Base-by-base conservation (phyloP, 805 yeast genomes). In the Saccharomycopsis fodiens region DNA sequence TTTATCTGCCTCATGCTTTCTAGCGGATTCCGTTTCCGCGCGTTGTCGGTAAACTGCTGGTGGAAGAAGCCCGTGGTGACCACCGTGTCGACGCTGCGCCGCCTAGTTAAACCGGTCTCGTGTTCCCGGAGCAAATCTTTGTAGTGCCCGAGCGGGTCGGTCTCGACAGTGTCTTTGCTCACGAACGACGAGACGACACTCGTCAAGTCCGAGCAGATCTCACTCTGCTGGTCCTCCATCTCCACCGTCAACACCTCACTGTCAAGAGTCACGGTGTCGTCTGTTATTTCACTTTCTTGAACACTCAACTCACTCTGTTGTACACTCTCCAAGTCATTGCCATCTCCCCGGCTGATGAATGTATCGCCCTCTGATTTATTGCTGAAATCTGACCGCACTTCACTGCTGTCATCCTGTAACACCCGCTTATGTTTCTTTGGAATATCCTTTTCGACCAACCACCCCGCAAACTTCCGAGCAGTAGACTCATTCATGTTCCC, bases 41-140 rank as follows among this genome's bases (percentile, higher is more conserved):
- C 39, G 22, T 41, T 44, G 10, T 29, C 36, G 8, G 25, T 25
- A 25, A 48, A 48, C 20, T 35, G 29, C n/a, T 48, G 39, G 16
- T 37, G 46, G 40, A 48, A 48, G 34, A 35, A 48, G 27, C 52
- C 52, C 3, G 52, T 48, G 5, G 52, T 48, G 6, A 48, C 39
- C 2, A 35, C 41, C 15, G 52, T 48, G 30, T 44, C 47, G 13
- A 47, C 30, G 31, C 48, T 47, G 17, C 30, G 43, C 8, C 29
- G 19, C 22, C 47, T 23, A 3, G 23, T 16, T 10, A 32, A 32
- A 6, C 36, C 36, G 8, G 20, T 32, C 20, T 32, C 36, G 17
- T 17, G 36, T 7, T 32, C 10, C 10, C 10, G n/a, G 13, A 40
- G 19, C 35, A 40, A 23, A 13, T 40, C 21, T 13, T 40, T n/a